These are phyloP conservation scores for Coemansia sp. DNA, from an alignment of 192 early-diverging fungal genomes.

Conservation along the genomic window DNA sequence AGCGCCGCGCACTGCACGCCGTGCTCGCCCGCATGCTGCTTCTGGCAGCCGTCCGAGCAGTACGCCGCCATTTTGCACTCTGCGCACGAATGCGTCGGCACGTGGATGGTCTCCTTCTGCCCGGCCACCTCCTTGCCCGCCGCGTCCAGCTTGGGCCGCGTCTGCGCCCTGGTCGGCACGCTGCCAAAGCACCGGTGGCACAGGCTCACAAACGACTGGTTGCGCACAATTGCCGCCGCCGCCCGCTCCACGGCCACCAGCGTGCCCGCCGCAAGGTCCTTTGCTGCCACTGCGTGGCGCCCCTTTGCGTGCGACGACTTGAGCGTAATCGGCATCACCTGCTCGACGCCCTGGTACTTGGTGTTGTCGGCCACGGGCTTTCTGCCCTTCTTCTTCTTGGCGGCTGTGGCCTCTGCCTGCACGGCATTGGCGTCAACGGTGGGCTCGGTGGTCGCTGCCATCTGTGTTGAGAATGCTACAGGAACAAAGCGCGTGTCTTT, in stretches of 20 bases:
- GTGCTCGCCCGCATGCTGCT: conserved; percentile 37
- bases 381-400: conserved; percentile 50
- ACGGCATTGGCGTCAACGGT: conserved; percentile 29
- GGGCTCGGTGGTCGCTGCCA: conserved; percentile 50
- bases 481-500: neutral
- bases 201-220: conserved; percentile 50
- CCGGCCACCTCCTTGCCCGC: conserved; percentile 28
- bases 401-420: conserved; percentile 7
- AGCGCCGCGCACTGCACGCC: conserved; percentile 43
- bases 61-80: conserved; percentile 55
- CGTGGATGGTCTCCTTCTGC: conserved; percentile 23
- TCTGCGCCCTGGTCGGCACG: conserved; percentile 38
- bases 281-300: conserved; percentile 50
- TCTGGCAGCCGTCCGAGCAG: conserved; percentile 56
- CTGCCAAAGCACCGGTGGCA: conserved; percentile 55
- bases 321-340: conserved; percentile 31
- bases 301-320: conserved; percentile 55
- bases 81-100: conserved; percentile 26
- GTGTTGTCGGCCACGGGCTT: conserved; percentile 49
- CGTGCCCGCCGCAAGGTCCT: conserved; percentile 48
- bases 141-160: conserved; percentile 43
- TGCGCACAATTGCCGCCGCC: conserved; percentile 53
- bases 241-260: conserved; percentile 53
- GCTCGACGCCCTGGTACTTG: conserved; percentile 39
- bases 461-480: conserved; percentile 1